Evolutionary conservation across 2,329 filamentous ascomycete species (phyloP), one percentile per base, ranked within the genome.

Genomic region (Fusarium transvaalense): DNA sequence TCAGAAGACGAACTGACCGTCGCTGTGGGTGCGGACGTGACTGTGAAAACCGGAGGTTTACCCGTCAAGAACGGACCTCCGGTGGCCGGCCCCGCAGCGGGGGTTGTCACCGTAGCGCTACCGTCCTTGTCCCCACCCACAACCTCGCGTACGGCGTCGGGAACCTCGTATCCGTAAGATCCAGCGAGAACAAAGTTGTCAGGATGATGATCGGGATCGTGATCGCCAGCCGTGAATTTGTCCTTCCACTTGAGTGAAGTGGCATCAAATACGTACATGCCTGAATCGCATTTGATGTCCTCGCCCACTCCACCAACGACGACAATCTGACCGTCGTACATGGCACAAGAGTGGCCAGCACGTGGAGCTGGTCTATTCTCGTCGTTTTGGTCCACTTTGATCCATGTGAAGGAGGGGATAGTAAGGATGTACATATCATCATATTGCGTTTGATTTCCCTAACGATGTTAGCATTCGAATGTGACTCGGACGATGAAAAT

Each of bases 11-110:
- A 43, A 39, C 31, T 47, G 14, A 83, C 74, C 6, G 84, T 86
- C 0, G 87, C 81, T 1, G 82, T 83, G 15, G 81, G 77, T 4
- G 82, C 85, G 37, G 81, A 79, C 5, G 88, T 89, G 41, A 91
- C 78, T 2, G 90, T 93, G 74, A 92, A 93, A 1, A 90, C 91
- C 12, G 89, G 86, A 0, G 91, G 82, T 63, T 85, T 86, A 3
- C 91, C 91, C 0, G 91, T 93, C 17, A 88, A 89, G 58, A 94
- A 84, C 0, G 92, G 92, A 0, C 92, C 92, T 46, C 81, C 85
- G 1, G 89, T 91, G 5, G 90, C 88, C 15, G 83, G 80, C 15
- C 83, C 85, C 27, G 73, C 63, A 7, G 78, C 73, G 5, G 88
- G 88, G 1, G 79, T 78, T 0, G 77, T 85, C 27, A 81, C 78